Conservation (phyloP, 208 protist genomes). For the Leishmania martiniquensis region DNA sequence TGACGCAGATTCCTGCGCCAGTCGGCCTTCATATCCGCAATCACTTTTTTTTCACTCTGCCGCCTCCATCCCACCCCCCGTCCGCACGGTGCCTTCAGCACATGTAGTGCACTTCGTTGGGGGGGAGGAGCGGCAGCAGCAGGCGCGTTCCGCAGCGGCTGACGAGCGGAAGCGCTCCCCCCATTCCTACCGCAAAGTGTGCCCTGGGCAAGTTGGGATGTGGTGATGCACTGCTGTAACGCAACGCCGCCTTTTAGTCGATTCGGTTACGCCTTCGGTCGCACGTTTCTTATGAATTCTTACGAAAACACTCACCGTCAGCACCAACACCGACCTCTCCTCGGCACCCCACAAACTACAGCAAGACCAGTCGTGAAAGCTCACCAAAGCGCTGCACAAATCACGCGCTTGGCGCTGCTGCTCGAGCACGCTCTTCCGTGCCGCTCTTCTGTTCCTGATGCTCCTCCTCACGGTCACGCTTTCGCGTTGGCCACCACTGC, state of each 20-base stretch:
- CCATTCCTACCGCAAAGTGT: too few species aligned
- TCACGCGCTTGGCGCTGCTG: neutral
- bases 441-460: neutral
- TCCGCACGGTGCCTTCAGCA: too few species aligned
- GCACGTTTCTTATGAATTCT: neutral
- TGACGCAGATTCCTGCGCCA: neutral
- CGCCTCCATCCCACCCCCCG: too few species aligned
- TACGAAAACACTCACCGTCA: neutral
- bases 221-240: too few species aligned
- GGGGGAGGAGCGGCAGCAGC: too few species aligned
- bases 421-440: neutral
- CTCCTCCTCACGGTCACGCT: slow-evolving; percentile 20
- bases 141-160: too few species aligned
- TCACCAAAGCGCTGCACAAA: neutral
- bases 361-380: neutral
- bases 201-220: too few species aligned
- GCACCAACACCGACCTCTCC: neutral
- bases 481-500: slow-evolving; percentile 27
- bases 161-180: too few species aligned
- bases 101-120: too few species aligned
- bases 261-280: neutral
- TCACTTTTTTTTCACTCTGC: too few species aligned
- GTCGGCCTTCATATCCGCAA: neutral
- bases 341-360: neutral
- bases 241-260: too few species aligned